Evolutionary conservation across 164 flowering plant genomes (phyloP).

Genomic region (Tetracentron sinense): DNA sequence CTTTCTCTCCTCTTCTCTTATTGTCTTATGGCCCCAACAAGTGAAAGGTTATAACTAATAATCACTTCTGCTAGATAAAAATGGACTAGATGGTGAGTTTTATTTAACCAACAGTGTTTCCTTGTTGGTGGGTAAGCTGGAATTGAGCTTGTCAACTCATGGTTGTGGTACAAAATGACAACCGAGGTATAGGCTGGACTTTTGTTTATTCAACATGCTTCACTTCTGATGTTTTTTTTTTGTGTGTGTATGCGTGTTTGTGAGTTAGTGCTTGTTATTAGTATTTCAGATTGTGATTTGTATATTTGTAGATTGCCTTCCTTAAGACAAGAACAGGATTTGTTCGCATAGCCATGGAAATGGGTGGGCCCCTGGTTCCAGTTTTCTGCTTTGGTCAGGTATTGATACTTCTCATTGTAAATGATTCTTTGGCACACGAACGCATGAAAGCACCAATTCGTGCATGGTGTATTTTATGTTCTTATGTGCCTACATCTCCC

Average conservation of each 20-base stretch:
- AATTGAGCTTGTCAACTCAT: no score
- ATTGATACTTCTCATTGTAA: not conserved
- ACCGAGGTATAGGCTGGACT: no score
- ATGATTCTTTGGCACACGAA: not conserved
- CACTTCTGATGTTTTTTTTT: not conserved
- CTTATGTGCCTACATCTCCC: not conserved
- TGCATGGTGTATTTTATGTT: no score
- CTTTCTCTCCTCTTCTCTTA: not conserved
- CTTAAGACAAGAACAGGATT: conserved; percentile 83
- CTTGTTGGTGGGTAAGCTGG: no score
- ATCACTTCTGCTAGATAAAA: no score
- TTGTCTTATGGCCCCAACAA: not conserved
- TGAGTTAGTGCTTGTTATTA: not conserved
- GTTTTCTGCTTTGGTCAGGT: conserved; percentile 96
- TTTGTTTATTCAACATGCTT: not conserved
- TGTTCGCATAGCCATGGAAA: conserved; percentile 82
- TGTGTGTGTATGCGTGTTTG: not conserved
- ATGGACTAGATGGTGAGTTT: not conserved
- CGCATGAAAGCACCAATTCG: no score
- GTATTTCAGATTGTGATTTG: not conserved
- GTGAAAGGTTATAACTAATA: no score
- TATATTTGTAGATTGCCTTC: conserved; percentile 52
- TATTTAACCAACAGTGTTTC: not conserved
- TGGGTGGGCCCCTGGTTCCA: conserved; percentile 76
- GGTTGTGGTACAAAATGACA: no score